phyloP scores from a whole-genome alignment of 371 early-diverging fungal genomes.

The Haplosporangium sp. region DNA sequence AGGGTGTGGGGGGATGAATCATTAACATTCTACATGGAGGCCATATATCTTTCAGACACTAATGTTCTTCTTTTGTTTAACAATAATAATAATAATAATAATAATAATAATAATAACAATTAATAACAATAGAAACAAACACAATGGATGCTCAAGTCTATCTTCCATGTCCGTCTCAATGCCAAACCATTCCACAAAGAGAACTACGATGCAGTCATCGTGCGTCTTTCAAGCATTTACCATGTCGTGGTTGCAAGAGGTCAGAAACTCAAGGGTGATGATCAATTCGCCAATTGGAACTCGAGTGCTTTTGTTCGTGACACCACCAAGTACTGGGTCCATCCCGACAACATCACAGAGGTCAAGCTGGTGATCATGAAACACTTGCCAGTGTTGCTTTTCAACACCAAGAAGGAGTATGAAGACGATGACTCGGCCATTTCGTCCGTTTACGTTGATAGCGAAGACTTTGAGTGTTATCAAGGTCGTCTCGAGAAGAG shows the following conservation, averaged over 20 bases:
- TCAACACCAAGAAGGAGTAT: constrained; percentile 84
- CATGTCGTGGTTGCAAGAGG: constrained; percentile 91
- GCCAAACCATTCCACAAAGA: constrained; percentile 92
- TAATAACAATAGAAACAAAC: constrained; percentile 78
- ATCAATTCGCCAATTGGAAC: constrained; percentile 47
- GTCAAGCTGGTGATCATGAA: constrained; percentile 94
- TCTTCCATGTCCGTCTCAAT: constrained; percentile 90
- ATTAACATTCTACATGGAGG: too few relatives aligned
- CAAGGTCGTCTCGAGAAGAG: constrained; percentile 93
- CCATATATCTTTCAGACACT: not conserved
- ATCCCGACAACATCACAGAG: constrained; percentile 98
- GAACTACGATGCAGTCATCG: constrained; percentile 90
- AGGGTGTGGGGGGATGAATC: not conserved
- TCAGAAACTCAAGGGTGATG: constrained; percentile 69
- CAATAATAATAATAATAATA: not conserved
- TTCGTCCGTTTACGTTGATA: constrained; percentile 98
- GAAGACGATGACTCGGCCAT: constrained; percentile 90
- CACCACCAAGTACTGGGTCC: constrained; percentile 99
- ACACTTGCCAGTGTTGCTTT: constrained; percentile 97
- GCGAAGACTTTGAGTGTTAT: constrained; percentile 93
- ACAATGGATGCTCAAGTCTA: constrained; percentile 84
- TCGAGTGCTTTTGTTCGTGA: constrained; percentile 79
- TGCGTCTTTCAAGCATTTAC: constrained; percentile 90
- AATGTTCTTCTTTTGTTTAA: not conserved
- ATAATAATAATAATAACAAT: not conserved